Conservation (phyloP, 1,284 basidiomycete species). For the Rhodotorula sp. region DNA sequence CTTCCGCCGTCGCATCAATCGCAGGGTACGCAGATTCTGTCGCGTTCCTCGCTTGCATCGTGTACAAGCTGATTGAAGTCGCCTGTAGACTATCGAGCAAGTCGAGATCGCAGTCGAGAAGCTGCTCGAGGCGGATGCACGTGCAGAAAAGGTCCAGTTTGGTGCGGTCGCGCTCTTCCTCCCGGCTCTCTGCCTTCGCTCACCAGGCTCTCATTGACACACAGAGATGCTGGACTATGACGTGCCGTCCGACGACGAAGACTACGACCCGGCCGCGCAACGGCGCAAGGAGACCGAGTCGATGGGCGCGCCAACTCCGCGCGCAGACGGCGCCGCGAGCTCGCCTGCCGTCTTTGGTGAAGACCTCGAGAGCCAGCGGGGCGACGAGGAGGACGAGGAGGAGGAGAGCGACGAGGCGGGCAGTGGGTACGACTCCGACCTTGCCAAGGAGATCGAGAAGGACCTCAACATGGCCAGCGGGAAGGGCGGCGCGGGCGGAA, state of each 20-base stretch:
- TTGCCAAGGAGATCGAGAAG: constrained; percentile 45
- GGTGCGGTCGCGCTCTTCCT: constrained; percentile 53
- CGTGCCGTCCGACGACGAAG: constrained; percentile 46
- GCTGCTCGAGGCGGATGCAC: constrained; percentile 79
- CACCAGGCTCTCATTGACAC: not conserved
- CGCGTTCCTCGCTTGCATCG: no score
- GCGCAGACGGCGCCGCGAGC: constrained; percentile 21
- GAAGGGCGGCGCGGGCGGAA: constrained; percentile 42
- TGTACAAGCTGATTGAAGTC: not conserved
- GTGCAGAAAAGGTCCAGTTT: constrained; percentile 76
- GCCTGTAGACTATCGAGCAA: constrained; percentile 80
- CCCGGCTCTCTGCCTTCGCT: not conserved
- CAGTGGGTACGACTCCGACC: constrained; percentile 54
- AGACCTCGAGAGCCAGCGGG: constrained; percentile 54
- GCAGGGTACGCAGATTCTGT: constrained; percentile 59
- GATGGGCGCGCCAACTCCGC: constrained; percentile 36
- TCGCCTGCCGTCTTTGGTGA: constrained; percentile 51
- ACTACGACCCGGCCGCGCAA: constrained; percentile 18
- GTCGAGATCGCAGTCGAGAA: constrained; percentile 96
- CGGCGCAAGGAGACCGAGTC: constrained; percentile 15
- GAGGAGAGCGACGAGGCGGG: constrained; percentile 62
- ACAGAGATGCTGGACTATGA: constrained; percentile 40
- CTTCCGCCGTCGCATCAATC: constrained; percentile 86
- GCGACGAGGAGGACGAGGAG: constrained; percentile 52
- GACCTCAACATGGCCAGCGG: constrained; percentile 7